Conservation (phyloP, 2,329 filamentous ascomycete species). For the Shiraia sp. region DNA sequence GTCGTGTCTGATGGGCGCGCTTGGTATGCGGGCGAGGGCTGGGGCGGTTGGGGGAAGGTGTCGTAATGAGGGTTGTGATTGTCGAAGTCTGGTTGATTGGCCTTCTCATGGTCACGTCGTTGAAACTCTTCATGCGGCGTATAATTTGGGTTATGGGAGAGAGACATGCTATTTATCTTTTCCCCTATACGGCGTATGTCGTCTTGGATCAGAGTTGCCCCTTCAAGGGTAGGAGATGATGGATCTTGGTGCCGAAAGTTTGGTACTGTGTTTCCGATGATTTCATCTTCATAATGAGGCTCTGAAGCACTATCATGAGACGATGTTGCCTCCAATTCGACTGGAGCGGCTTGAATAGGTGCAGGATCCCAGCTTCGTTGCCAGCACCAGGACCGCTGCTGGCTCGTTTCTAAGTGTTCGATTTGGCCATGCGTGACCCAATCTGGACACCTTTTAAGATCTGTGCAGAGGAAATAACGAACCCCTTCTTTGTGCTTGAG, state of each 20-base stretch:
- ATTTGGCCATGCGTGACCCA: conserved; percentile 39
- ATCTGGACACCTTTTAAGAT: conserved; percentile 43
- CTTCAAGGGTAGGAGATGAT: conserved; percentile 19
- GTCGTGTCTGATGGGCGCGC: conserved; percentile 3
- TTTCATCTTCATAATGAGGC: background rate
- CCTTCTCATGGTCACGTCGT: conserved; percentile 33
- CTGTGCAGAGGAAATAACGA: conserved; percentile 47
- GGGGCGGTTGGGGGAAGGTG: conserved; percentile 6
- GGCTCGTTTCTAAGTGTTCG: conserved; percentile 33
- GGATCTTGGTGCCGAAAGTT: conserved; percentile 12
- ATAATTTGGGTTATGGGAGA: conserved; percentile 11
- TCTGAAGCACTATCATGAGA: background rate
- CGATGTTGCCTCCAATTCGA: conserved; percentile 35
- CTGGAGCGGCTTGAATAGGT: conserved; percentile 23
- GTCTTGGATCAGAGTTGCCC: conserved; percentile 26
- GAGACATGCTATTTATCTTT: conserved; percentile 36
- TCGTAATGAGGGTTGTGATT: conserved; percentile 16
- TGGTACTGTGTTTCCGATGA: background rate
- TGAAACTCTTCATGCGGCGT: conserved; percentile 21
- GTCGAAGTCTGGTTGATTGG: conserved; percentile 30
- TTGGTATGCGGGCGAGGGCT: conserved; percentile 1
- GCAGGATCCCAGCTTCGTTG: conserved; percentile 36
- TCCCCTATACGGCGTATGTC: conserved; percentile 37
- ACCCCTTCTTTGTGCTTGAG: conserved; percentile 44
- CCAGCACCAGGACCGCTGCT: conserved; percentile 43